A percentile compares a stretch with the other conserved stretches of the same genome.
phyloP scores from a whole-genome alignment of 2,329 filamentous ascomycete species.

The Aspergillus tubingensis region DNA sequence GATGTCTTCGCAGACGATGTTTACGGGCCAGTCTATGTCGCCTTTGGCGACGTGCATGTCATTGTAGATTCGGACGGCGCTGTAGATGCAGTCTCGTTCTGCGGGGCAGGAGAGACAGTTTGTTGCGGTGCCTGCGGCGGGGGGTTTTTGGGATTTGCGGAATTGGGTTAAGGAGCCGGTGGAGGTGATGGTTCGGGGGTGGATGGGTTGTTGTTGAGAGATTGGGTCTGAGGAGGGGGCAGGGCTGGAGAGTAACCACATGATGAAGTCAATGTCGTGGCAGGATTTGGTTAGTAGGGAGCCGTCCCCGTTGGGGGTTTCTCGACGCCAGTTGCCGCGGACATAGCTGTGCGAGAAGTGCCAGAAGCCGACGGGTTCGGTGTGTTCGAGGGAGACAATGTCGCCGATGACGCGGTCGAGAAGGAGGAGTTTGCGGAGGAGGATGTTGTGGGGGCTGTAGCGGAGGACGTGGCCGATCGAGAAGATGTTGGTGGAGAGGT shows the following conservation, averaged over 20 bases:
- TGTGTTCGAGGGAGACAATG: slow-evolving; percentile 82
- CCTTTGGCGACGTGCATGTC: slow-evolving; percentile 67
- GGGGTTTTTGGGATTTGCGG: slow-evolving; percentile 72
- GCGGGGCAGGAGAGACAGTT: slow-evolving; percentile 83
- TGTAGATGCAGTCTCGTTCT: slow-evolving; percentile 78
- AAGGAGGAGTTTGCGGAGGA: slow-evolving; percentile 75
- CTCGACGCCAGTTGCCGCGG: slow-evolving; percentile 87
- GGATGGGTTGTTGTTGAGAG: slow-evolving; percentile 55
- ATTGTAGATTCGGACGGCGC: slow-evolving; percentile 79
- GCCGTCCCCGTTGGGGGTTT: slow-evolving; percentile 68
- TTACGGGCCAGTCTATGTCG: slow-evolving; percentile 77
- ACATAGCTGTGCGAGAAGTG: slow-evolving; percentile 92
- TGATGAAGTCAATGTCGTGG: slow-evolving; percentile 88
- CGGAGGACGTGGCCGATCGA: slow-evolving; percentile 91
- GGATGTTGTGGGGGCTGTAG: slow-evolving; percentile 89
- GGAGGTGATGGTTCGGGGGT: slow-evolving; percentile 75
- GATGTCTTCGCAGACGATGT: slow-evolving; percentile 88
- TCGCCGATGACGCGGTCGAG: slow-evolving; percentile 78
- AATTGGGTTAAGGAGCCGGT: slow-evolving; percentile 78
- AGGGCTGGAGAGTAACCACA: slow-evolving; percentile 87
- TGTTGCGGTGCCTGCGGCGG: slow-evolving; percentile 71
- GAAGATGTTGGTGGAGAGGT: slow-evolving; percentile 60
- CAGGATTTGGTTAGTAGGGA: slow-evolving; percentile 93
- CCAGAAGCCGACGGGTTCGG: slow-evolving; percentile 94
- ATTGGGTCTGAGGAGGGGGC: slow-evolving; percentile 34